Evolutionary conservation across 495 filamentous ascomycete species (phyloP), one percentile per base, ranked within the genome.

Genomic region (Rhizodiscina lignyota): DNA sequence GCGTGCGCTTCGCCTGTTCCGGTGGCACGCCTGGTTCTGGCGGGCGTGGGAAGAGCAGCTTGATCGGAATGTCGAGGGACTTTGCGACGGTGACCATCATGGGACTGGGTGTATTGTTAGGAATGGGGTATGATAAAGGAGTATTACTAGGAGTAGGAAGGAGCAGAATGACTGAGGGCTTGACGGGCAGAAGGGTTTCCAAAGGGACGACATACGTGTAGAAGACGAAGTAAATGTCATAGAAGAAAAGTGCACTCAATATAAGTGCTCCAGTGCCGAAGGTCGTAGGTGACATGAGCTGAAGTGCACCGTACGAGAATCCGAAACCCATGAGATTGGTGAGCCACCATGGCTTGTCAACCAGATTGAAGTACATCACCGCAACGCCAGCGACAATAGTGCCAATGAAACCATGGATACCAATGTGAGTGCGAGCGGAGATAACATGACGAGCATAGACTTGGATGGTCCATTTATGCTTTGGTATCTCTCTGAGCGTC

Each of bases 151-250:
- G n/a, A n/a, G n/a, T n/a, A n/a, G n/a, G n/a, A n/a, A n/a, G n/a
- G n/a, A n/a, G n/a, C n/a, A n/a, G n/a, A n/a, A n/a, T n/a, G n/a
- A n/a, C n/a, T n/a, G n/a, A n/a, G n/a, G n/a, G n/a, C n/a, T n/a
- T n/a, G n/a, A n/a, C n/a, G n/a, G n/a, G n/a, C n/a, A n/a, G n/a
- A n/a, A n/a, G n/a, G n/a, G n/a, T n/a, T n/a, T n/a, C n/a, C n/a
- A 16, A 29, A n/a, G 5, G 13, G 28, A 17, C 24, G 6, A 57
- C 66, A 49, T 52, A 72, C 62, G 89, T 97, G 54, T 81, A 97
- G 51, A 94, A 97, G 35, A 97, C 89, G 59, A 96, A 91, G 50
- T 85, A 79, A 35, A 97, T 87, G 45, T 97, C 89, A 47, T 97
- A 97, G 46, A 87, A 66, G 53, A 96, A 96, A 12, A 97, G 62